A percentile compares a stretch with the other conserved stretches of the same genome.
These are phyloP conservation scores for Tylopilus cervinicoccineus DNA, from an alignment of 768 basidiomycete species.

Conservation along the genomic window DNA sequence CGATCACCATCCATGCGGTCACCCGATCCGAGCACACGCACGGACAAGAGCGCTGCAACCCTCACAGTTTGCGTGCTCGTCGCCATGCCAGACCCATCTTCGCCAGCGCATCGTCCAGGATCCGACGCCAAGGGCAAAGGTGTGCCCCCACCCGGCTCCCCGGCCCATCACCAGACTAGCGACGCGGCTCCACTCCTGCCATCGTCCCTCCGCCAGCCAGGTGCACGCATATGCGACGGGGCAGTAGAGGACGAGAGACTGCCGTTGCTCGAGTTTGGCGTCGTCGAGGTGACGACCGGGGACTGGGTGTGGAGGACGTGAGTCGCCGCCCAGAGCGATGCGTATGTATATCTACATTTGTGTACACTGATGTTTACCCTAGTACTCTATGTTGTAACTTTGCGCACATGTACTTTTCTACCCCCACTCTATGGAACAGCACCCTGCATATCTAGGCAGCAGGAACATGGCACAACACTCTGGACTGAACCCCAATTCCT, in stretches of 20 bases:
- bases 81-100: conserved; percentile 19
- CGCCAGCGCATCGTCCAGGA: background rate
- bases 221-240: background rate
- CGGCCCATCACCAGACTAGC: background rate
- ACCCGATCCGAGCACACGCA: background rate
- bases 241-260: background rate
- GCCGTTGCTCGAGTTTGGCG: conserved; percentile 18
- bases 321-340: background rate
- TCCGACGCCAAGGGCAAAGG: conserved; percentile 18
- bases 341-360: no score
- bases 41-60: background rate
- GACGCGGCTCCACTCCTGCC: conserved; percentile 4
- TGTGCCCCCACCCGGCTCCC: conserved; percentile 6
- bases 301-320: conserved; percentile 4
- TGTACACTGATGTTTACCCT: background rate
- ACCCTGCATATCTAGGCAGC: background rate
- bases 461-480: background rate
- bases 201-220: background rate
- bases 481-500: conserved; percentile 12
- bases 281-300: conserved; percentile 3
- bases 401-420: background rate
- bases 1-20: background rate
- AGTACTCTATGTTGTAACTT: background rate
- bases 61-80: conserved; percentile 19
- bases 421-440: no score